phyloP scores from a whole-genome alignment of 768 basidiomycete species.

The Goffeauzyma gilvescens region DNA sequence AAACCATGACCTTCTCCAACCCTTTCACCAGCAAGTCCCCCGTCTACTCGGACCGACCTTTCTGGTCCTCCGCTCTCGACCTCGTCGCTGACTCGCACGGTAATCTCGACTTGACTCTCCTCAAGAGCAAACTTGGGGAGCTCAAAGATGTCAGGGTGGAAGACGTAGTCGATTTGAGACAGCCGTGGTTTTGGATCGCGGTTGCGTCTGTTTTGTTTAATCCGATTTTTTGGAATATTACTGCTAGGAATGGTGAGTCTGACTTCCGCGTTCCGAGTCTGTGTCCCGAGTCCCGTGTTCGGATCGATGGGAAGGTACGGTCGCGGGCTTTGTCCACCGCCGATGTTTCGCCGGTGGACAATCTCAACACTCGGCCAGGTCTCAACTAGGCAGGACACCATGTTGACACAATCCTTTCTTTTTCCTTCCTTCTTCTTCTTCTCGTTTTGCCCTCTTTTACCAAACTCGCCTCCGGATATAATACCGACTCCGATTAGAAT shows the following conservation, averaged over 20 bases:
- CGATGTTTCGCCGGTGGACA: too few species aligned
- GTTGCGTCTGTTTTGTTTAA: slow-evolving; percentile 67
- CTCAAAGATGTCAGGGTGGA: too few species aligned
- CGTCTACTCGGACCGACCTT: background rate
- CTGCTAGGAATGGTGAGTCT: slow-evolving; percentile 70
- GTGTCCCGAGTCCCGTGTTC: too few species aligned
- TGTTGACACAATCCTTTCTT: background rate
- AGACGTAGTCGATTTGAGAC: slow-evolving; percentile 41
- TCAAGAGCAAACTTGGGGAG: too few species aligned
- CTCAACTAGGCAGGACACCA: background rate
- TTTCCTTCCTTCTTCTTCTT: background rate
- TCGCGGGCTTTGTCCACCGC: too few species aligned
- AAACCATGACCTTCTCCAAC: background rate
- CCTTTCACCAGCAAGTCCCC: background rate
- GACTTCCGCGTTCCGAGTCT: too few species aligned
- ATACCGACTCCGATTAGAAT: slow-evolving; percentile 37
- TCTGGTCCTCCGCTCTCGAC: background rate
- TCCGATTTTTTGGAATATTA: slow-evolving; percentile 86
- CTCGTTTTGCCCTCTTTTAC: background rate
- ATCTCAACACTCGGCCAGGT: too few species aligned
- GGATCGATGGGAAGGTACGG: too few species aligned
- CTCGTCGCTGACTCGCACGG: background rate
- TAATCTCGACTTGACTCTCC: background rate
- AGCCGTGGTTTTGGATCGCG: slow-evolving; percentile 47
- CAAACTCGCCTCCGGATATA: background rate